Base-by-base conservation (phyloP, 345 rosid species). In the Arabidopsis arenosa region DNA sequence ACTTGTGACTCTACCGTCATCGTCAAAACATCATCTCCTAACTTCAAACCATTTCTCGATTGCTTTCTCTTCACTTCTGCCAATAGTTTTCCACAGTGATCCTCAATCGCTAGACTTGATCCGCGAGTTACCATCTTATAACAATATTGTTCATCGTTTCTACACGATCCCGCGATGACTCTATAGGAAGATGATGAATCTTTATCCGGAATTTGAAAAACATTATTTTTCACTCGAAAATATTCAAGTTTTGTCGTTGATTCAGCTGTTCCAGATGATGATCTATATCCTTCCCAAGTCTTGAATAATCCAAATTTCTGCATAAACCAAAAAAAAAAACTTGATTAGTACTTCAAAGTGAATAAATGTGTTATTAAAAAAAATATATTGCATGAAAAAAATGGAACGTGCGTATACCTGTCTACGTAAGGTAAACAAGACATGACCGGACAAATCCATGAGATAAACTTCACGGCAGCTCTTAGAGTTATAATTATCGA, bases 31-130 rank as follows among this genome's bases (percentile, higher is more conserved):
- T 89, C 91, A 32, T 83, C 83, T 58, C 91, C 94, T 3, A 89
- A 56, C 35, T 59, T 80, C 49, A 84, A 71, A 37, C 94, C 90
- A 23, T 72, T 30, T n/a, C 14, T 63, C 32, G 83, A 74, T 68
- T 85, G 79, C 78, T 89, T 89, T 68, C 86, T 82, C 80, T 76
- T 87, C 21, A 87, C 76, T 64, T 77, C 76, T 65, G 93, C 90
- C 57, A 89, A 62, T 28, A 72, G 15, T 10, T 23, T 80, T 45
- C 91, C 90, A 12, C 58, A n/a, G 6, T 37, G 43, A 57, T 89
- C 84, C 7, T 80, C 83, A 2, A 87, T 81, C 77, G 36, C 79
- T 70, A 83, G 83, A 26, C 80, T 51, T 48, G 47, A 57, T 40
- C 72, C 67, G 4, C 63, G 75, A 62, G 26, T 72, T 47, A 79